Conservation (phyloP, 2,329 filamentous ascomycete species). For the Colletotrichum shisoi region DNA sequence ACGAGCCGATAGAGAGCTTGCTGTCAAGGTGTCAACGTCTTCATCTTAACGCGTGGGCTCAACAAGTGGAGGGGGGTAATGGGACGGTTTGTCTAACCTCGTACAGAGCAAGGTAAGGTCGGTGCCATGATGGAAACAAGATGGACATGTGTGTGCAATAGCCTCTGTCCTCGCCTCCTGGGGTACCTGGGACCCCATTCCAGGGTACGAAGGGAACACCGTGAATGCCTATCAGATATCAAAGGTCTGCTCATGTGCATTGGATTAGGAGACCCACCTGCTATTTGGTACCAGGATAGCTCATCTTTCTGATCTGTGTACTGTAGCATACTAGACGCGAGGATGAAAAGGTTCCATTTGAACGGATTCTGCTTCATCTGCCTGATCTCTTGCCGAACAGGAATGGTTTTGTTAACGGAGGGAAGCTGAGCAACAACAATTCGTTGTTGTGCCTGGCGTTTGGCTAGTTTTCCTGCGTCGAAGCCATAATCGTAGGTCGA, state of each 20-base stretch:
- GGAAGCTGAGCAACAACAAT: slow-evolving; percentile 58
- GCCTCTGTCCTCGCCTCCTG: slow-evolving; percentile 65
- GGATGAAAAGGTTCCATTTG: slow-evolving; percentile 78
- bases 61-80: not conserved
- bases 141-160: slow-evolving; percentile 81
- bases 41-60: not conserved
- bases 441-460: slow-evolving; percentile 50
- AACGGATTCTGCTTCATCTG: slow-evolving; percentile 69
- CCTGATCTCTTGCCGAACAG: slow-evolving; percentile 70
- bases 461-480: slow-evolving; percentile 52
- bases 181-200: slow-evolving; percentile 59
- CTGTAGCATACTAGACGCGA: slow-evolving; percentile 77
- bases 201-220: slow-evolving; percentile 71
- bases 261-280: slow-evolving; percentile 61
- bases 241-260: slow-evolving; percentile 15
- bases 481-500: slow-evolving; percentile 61
- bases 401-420: slow-evolving; percentile 52
- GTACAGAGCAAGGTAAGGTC: slow-evolving; percentile 74
- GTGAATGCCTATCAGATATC: slow-evolving; percentile 70
- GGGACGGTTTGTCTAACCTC: slow-evolving; percentile 53
- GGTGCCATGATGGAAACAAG: slow-evolving; percentile 83
- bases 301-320: slow-evolving; percentile 67
- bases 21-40: slow-evolving; percentile 41
- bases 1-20: slow-evolving; percentile 51
- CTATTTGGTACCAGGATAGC: slow-evolving; percentile 80